A percentile compares a stretch with the other conserved stretches of the same genome.
These are phyloP conservation scores for Sporisorium reilianum DNA, from an alignment of 1,284 basidiomycete species.

Conservation along the genomic window DNA sequence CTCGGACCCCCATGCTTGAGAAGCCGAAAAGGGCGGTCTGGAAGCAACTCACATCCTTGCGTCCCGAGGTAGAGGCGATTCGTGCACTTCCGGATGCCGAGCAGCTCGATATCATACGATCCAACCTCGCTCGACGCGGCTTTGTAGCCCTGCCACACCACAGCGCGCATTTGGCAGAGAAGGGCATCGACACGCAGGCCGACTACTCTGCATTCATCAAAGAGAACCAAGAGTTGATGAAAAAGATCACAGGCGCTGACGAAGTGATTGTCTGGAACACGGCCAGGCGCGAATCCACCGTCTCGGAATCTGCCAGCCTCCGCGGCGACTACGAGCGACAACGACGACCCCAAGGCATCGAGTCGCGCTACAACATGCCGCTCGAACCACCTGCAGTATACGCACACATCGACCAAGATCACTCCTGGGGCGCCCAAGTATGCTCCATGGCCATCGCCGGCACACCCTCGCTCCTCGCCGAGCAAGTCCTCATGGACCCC, in stretches of 20 bases:
- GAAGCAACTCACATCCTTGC: slow-evolving; percentile 28
- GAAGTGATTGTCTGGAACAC: slow-evolving; percentile 41
- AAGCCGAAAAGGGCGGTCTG: slow-evolving; percentile 24
- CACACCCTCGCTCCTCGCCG: slow-evolving; percentile 8
- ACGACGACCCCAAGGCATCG: slow-evolving; percentile 26
- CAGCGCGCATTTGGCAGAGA: slow-evolving; percentile 13
- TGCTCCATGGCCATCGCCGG: slow-evolving; percentile 39
- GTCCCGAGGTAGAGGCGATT: slow-evolving; percentile 18
- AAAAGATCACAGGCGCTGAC: slow-evolving; percentile 30
- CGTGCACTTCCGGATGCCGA: slow-evolving; percentile 2
- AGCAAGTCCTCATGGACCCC: slow-evolving; percentile 2
- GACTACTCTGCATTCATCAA: slow-evolving; percentile 22
- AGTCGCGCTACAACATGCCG: slow-evolving; percentile 28
- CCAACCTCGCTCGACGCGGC: slow-evolving; percentile 17
- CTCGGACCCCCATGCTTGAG: slow-evolving; percentile 25
- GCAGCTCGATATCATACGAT: slow-evolving; percentile 8
- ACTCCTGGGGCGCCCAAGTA: slow-evolving; percentile 20
- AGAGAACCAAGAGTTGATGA: slow-evolving; percentile 30
- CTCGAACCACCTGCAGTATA: slow-evolving; percentile 32
- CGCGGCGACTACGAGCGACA: slow-evolving; percentile 23
- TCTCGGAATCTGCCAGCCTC: slow-evolving; percentile 20
- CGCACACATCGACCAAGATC: slow-evolving; percentile 37
- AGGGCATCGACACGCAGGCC: slow-evolving; percentile 23
- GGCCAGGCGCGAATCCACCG: slow-evolving; percentile 25
- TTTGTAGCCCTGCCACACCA: slow-evolving; percentile 26